Conservation (phyloP, 345 rosid species). For the Populus simonii region DNA sequence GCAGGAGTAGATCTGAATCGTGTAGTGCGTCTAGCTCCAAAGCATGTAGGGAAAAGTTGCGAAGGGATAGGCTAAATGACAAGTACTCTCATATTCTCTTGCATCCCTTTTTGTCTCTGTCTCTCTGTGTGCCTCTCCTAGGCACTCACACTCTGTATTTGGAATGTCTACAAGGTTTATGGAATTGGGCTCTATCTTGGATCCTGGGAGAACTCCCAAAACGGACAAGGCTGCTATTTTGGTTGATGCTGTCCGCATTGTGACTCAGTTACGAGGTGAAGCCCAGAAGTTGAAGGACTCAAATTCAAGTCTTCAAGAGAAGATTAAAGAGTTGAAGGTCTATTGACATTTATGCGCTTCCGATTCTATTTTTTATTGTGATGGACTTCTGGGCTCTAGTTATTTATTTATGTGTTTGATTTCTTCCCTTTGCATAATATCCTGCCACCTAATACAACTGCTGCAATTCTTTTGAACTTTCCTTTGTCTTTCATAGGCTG, state of each 20-base stretch:
- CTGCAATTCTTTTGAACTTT: background rate
- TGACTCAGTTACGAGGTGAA: slow-evolving; percentile 75
- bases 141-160: slow-evolving; percentile 9
- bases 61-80: slow-evolving; percentile 82
- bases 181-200: slow-evolving; percentile 74
- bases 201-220: slow-evolving; percentile 76
- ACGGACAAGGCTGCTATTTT: slow-evolving; percentile 84
- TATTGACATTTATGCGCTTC: slow-evolving; percentile 1
- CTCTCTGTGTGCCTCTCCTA: background rate
- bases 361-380: background rate
- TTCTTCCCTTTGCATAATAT: slow-evolving; percentile 2
- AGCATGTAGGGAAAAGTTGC: slow-evolving; percentile 88
- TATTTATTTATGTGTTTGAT: background rate
- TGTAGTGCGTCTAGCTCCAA: slow-evolving; percentile 74
- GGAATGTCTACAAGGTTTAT: slow-evolving; percentile 49
- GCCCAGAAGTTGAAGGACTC: slow-evolving; percentile 74
- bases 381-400: background rate
- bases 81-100: slow-evolving; percentile 36
- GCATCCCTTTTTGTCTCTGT: background rate
- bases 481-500: slow-evolving; percentile 40
- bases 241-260: slow-evolving; percentile 72
- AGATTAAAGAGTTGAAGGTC: slow-evolving; percentile 83
- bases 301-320: slow-evolving; percentile 70
- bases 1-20: slow-evolving; percentile 36
- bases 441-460: background rate